A percentile compares a stretch with the other conserved stretches of the same genome.
Evolutionary conservation across 495 filamentous ascomycete species (phyloP).

Genomic region (Glarea lozoyensis): DNA sequence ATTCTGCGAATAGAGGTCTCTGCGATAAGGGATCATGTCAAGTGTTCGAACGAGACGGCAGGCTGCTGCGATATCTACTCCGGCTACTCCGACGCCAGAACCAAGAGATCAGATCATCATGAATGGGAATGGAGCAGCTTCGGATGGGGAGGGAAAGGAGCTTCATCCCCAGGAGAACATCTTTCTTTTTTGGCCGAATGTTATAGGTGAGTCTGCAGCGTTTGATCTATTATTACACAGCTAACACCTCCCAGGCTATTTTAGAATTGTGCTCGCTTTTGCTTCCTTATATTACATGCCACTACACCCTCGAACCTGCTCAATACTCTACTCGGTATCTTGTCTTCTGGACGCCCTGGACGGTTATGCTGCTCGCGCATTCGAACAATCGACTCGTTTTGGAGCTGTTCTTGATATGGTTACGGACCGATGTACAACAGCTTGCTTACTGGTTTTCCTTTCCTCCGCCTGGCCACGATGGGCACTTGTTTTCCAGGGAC

Average conservation of each 20-base stretch:
- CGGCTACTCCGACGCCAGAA: slow-evolving; percentile 14
- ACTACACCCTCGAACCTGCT: slow-evolving; percentile 89
- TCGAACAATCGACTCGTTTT: slow-evolving; percentile 85
- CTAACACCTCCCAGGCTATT: slow-evolving; percentile 56
- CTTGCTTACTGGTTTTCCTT: slow-evolving; percentile 88
- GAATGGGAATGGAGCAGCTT: slow-evolving; percentile 20
- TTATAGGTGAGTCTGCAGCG: slow-evolving; percentile 61
- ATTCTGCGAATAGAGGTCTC: neutral
- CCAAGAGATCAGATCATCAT: slow-evolving; percentile 8
- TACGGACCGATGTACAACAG: slow-evolving; percentile 88
- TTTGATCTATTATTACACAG: neutral
- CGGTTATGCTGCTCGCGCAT: slow-evolving; percentile 79
- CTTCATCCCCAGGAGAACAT: slow-evolving; percentile 62
- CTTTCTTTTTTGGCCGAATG: slow-evolving; percentile 89
- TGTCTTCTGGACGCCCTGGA: slow-evolving; percentile 93
- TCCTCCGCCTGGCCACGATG: slow-evolving; percentile 87
- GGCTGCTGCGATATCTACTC: slow-evolving; percentile 16
- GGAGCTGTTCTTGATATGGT: slow-evolving; percentile 98
- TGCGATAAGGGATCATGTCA: slow-evolving; percentile 15
- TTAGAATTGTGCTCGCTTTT: slow-evolving; percentile 77
- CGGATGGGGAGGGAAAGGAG: slow-evolving; percentile 7
- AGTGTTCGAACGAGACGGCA: slow-evolving; percentile 20
- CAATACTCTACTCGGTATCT: slow-evolving; percentile 80
- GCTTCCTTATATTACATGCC: slow-evolving; percentile 98
- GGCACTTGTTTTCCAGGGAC: slow-evolving; percentile 83